Percentiles rank a stretch among this genome's conserved stretches.
Evolutionary conservation across 345 rosid species (phyloP).

Genomic region (Firmiana major): DNA sequence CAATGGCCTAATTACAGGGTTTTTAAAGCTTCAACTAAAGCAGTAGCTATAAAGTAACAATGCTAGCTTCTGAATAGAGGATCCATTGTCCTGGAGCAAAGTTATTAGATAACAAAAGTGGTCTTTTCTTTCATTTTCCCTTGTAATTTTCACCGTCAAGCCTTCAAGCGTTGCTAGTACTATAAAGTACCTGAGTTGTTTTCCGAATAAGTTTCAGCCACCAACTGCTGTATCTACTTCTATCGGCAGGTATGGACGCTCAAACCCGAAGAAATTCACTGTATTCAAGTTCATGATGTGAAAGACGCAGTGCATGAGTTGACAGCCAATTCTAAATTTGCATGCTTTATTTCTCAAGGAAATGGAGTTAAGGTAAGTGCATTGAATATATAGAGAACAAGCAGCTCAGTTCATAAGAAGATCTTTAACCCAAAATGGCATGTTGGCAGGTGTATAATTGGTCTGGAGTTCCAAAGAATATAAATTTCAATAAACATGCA

Average conservation of each 20-base stretch:
- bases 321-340: conserved; percentile 40
- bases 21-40: not conserved
- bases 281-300: conserved; percentile 61
- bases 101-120: no score
- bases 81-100: no score
- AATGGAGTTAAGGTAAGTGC: conserved; percentile 54
- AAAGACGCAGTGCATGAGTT: conserved; percentile 48
- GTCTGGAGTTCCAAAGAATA: conserved; percentile 38
- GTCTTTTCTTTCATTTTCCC: no score
- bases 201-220: no score
- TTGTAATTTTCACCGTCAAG: not conserved
- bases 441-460: conserved; percentile 51
- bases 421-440: not conserved
- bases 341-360: conserved; percentile 53
- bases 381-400: not conserved
- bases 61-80: no score
- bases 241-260: conserved; percentile 49
- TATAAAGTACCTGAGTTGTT: no score
- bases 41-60: no score
- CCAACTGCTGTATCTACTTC: not conserved
- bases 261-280: conserved; percentile 48
- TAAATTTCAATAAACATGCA: conserved; percentile 43
- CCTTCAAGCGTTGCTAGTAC: no score
- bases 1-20: not conserved
- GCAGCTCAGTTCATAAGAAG: not conserved